Percentiles rank a stretch among this genome's conserved stretches.
Conservation (phyloP, 495 filamentous ascomycete species). For the Aspergillus ellipticus region DNA sequence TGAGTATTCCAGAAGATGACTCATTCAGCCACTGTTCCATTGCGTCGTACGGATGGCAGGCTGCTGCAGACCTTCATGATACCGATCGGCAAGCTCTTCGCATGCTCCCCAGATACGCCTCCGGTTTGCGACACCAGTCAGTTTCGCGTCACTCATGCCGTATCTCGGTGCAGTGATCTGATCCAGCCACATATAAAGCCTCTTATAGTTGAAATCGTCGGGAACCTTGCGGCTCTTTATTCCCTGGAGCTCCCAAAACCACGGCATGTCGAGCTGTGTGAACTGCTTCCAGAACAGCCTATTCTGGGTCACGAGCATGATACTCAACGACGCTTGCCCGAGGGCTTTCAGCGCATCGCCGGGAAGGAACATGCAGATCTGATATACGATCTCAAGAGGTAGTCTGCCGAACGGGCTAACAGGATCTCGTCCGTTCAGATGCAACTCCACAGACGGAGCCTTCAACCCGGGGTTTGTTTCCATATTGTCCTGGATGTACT, state of each 20-base stretch:
- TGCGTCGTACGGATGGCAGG: not conserved
- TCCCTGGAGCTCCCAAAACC: slow-evolving; percentile 16
- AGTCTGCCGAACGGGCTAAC: slow-evolving; percentile 16
- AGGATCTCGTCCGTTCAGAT: slow-evolving; percentile 7
- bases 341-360: slow-evolving; percentile 13
- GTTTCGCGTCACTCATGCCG: slow-evolving; percentile 14
- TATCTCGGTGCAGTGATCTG: slow-evolving; percentile 11
- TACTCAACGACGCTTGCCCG: slow-evolving; percentile 14
- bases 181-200: slow-evolving; percentile 17
- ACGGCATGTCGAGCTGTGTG: slow-evolving; percentile 20
- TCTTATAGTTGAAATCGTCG: slow-evolving; percentile 15
- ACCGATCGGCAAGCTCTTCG: slow-evolving; percentile 12
- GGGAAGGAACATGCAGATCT: slow-evolving; percentile 20
- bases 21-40: not conserved
- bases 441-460: not conserved
- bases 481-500: slow-evolving; percentile 8
- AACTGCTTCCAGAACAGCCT: slow-evolving; percentile 20
- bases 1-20: not conserved
- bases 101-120: slow-evolving; percentile 20
- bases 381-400: slow-evolving; percentile 16
- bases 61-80: not conserved
- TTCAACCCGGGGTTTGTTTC: slow-evolving; percentile 6
- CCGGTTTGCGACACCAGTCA: slow-evolving; percentile 19
- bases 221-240: not conserved
- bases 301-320: slow-evolving; percentile 17